A percentile compares a stretch with the other conserved stretches of the same genome.
These are phyloP conservation scores for Pascua sp. DNA, from an alignment of 1,284 basidiomycete species.

Conservation along the genomic window DNA sequence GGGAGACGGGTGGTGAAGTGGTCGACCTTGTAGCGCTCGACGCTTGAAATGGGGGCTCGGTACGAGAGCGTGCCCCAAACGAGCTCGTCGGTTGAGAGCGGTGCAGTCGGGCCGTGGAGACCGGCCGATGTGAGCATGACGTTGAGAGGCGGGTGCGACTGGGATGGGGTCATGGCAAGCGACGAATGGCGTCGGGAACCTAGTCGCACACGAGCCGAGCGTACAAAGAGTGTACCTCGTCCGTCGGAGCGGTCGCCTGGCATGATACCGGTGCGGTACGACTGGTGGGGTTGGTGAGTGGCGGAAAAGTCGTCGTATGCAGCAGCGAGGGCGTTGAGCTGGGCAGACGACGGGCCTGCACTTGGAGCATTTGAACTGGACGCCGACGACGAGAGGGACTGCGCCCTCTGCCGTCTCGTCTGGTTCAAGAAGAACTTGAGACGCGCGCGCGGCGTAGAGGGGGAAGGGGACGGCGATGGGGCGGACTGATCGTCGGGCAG, in stretches of 20 bases:
- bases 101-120: conserved; percentile 6
- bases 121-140: conserved; percentile 15
- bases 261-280: background rate
- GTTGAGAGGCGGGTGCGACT: conserved; percentile 5
- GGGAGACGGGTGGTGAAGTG: conserved; percentile 58
- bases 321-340: background rate
- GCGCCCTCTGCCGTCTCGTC: conserved; percentile 1
- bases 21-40: conserved; percentile 7
- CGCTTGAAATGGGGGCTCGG: conserved; percentile 4
- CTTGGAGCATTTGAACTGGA: background rate
- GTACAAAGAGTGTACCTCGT: background rate
- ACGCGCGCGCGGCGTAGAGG: background rate
- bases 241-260: background rate
- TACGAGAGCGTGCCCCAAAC: conserved; percentile 22
- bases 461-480: background rate
- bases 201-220: too few relatives aligned
- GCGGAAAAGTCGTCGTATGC: background rate
- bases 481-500: background rate
- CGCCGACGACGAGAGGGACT: background rate
- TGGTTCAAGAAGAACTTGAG: conserved; percentile 1
- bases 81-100: conserved; percentile 12
- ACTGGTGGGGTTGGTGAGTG: too few relatives aligned
- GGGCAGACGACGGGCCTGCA: background rate
- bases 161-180: too few relatives aligned
- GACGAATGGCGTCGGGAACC: too few relatives aligned